These are phyloP conservation scores for Effrenium voratum DNA, from an alignment of 73 alveolate genomes.

Conservation along the genomic window DNA sequence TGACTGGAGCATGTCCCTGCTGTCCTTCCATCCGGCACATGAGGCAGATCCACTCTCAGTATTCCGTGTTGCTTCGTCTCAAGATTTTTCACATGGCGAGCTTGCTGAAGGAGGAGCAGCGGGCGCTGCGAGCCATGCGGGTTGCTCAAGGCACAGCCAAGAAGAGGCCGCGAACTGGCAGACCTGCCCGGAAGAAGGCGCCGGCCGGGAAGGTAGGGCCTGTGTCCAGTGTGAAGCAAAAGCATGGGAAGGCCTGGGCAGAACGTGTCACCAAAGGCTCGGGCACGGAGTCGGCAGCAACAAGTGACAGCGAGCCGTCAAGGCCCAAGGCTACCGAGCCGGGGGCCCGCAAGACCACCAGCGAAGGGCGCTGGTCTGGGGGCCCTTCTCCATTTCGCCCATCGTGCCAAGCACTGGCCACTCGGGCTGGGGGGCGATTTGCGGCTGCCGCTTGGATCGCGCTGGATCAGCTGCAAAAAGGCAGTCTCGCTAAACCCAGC, in stretches of 20 bases:
- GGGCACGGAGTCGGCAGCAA: too few relatives aligned
- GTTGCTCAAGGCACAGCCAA: background rate
- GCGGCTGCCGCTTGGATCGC: background rate
- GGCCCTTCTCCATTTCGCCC: background rate
- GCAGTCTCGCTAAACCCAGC: background rate
- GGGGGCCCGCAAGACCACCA: too few relatives aligned
- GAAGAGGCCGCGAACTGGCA: background rate
- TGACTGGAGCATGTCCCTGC: too few relatives aligned
- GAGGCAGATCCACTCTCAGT: too few relatives aligned
- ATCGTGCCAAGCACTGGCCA: background rate
- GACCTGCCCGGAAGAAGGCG: background rate
- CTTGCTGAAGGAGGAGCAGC: background rate
- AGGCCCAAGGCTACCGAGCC: too few relatives aligned
- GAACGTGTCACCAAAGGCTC: too few relatives aligned
- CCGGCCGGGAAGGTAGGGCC: background rate
- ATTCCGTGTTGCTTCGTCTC: too few relatives aligned
- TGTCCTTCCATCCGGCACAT: too few relatives aligned
- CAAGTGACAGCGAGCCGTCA: too few relatives aligned
- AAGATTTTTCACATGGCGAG: too few relatives aligned
- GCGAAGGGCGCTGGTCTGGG: background rate
- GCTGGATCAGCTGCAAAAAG: background rate
- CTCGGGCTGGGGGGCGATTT: slow-evolving; percentile 10
- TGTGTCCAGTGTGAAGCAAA: too few relatives aligned
- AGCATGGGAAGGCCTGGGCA: too few relatives aligned
- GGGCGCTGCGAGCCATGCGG: background rate